phyloP scores from a whole-genome alignment of 2,329 filamentous ascomycete genomes.

The Talaromyces sp. region DNA sequence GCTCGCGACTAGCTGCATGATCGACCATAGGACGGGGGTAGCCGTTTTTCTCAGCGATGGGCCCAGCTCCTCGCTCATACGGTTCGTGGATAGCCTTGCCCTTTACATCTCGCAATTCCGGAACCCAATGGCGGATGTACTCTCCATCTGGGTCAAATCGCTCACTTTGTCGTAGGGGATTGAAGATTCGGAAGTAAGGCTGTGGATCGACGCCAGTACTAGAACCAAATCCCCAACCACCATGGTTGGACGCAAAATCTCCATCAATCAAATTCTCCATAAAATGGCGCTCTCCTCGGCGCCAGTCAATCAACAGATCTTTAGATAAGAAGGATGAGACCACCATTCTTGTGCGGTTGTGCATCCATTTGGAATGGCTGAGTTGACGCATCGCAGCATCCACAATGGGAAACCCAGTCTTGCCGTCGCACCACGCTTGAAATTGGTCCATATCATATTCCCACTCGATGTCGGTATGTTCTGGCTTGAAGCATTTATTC shows the following conservation, averaged over 20 bases:
- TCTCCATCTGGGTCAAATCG: constrained; percentile 78
- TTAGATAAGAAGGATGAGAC: constrained; percentile 79
- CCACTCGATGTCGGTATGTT: constrained; percentile 82
- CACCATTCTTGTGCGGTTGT: constrained; percentile 84
- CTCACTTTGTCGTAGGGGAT: constrained; percentile 80
- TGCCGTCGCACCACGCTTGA: constrained; percentile 71
- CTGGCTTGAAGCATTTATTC: constrained; percentile 79
- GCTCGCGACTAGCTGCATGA: constrained; percentile 69
- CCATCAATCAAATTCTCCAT: constrained; percentile 80
- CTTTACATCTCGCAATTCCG: constrained; percentile 67
- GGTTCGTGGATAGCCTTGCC: constrained; percentile 79
- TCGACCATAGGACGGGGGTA: constrained; percentile 77
- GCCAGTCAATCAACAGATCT: constrained; percentile 80
- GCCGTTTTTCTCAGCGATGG: constrained; percentile 63
- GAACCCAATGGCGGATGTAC: constrained; percentile 82
- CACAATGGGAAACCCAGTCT: constrained; percentile 79
- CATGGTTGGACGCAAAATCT: constrained; percentile 78
- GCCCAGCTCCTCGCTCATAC: constrained; percentile 65
- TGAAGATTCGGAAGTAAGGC: constrained; percentile 90
- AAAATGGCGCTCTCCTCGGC: constrained; percentile 78
- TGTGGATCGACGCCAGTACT: constrained; percentile 79
- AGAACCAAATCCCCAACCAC: constrained; percentile 68
- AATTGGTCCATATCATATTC: constrained; percentile 73
- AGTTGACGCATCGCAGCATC: constrained; percentile 86
- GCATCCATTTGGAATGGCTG: constrained; percentile 71